Conservation (phyloP, 2,329 filamentous ascomycete genomes). For the Ophiosphaerella korrae region DNA sequence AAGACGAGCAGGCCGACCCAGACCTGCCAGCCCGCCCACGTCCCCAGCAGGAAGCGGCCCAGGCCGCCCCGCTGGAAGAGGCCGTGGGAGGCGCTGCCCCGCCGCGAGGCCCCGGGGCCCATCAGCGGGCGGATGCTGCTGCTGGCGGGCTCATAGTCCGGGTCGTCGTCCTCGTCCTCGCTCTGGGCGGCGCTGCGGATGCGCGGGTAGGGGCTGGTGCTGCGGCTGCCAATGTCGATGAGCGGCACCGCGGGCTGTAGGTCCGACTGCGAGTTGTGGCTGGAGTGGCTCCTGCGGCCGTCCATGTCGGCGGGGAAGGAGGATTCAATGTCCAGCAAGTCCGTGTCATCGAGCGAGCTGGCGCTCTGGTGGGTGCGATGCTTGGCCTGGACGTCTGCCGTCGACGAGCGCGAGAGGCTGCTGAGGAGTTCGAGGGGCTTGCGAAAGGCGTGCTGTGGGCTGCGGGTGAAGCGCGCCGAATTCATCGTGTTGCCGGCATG, state of each 20-base stretch:
- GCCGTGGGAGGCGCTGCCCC: conserved; percentile 20
- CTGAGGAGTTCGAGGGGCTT: conserved; percentile 44
- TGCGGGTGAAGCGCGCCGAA: conserved; percentile 41
- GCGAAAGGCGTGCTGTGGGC: conserved; percentile 36
- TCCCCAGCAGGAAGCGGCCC: conserved; percentile 56
- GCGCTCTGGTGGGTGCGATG: conserved; percentile 40
- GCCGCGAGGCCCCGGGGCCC: conserved; percentile 33
- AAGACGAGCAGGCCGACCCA: conserved; percentile 56
- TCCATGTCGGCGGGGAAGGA: conserved; percentile 35
- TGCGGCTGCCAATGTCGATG: conserved; percentile 50
- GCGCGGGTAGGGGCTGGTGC: conserved; percentile 52
- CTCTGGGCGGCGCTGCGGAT: conserved; percentile 50
- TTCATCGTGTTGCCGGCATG: conserved; percentile 40
- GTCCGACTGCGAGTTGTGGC: conserved; percentile 42
- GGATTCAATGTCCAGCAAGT: conserved; percentile 42
- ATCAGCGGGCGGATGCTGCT: conserved; percentile 48
- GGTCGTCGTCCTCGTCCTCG: conserved; percentile 56
- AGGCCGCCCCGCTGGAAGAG: conserved; percentile 51
- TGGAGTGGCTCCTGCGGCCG: conserved; percentile 29
- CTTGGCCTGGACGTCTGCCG: conserved; percentile 15
- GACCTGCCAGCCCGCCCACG: conserved; percentile 54
- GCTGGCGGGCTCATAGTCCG: conserved; percentile 45
- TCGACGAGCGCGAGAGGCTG: conserved; percentile 33
- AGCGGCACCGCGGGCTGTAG: conserved; percentile 50
- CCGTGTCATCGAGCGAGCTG: conserved; percentile 46